Evolutionary conservation across 257 asterid species (phyloP).

Genomic region (Solanum peruvianum): DNA sequence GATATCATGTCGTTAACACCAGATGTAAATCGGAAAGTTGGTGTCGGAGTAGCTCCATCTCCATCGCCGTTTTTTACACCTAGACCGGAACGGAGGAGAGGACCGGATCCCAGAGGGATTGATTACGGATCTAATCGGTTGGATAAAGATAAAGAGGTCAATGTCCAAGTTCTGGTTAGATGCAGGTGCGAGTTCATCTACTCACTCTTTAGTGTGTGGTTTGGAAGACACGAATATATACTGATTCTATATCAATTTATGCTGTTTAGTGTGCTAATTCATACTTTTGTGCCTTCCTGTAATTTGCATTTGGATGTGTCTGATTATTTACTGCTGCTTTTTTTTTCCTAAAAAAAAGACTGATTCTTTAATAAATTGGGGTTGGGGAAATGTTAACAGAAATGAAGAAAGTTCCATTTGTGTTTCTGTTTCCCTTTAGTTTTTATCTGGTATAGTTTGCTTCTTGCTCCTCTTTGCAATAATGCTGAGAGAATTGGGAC

Average conservation of each 20-base stretch:
- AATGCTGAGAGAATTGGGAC: neutral
- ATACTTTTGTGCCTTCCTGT: neutral
- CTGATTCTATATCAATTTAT: neutral
- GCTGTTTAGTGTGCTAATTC: neutral
- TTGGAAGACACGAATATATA: neutral
- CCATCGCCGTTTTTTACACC: conserved; percentile 75
- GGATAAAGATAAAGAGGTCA: conserved; percentile 64
- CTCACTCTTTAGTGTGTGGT: neutral
- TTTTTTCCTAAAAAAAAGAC: too few relatives aligned
- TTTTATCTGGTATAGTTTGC: neutral
- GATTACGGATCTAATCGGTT: conserved; percentile 36
- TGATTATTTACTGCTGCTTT: neutral
- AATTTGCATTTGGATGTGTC: neutral
- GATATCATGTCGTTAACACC: conserved; percentile 58
- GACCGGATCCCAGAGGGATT: conserved; percentile 42
- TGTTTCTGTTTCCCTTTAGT: neutral
- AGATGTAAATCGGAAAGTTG: conserved; percentile 35
- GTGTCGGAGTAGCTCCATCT: conserved; percentile 51
- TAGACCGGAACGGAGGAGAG: conserved; percentile 56
- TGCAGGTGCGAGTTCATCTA: conserved; percentile 42
- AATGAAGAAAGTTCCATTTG: neutral
- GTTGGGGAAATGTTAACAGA: neutral
- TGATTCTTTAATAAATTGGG: too few relatives aligned
- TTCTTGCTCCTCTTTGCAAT: neutral
- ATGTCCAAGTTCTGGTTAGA: conserved; percentile 75